Evolutionary conservation across 306 rosid species (phyloP).

Genomic region (Rosa persica): DNA sequence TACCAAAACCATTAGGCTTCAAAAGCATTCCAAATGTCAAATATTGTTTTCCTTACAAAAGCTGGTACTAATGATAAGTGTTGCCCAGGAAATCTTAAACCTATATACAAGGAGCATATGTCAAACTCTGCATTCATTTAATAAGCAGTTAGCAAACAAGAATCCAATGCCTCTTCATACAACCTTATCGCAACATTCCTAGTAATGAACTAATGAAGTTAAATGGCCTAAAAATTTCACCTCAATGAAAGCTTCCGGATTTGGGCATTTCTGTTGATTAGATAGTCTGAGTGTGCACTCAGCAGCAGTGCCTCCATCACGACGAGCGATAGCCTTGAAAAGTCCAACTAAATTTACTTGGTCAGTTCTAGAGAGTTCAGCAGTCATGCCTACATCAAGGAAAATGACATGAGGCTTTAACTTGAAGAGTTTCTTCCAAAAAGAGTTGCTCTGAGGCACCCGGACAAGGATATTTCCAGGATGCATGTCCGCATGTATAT

Average conservation of each 20-base stretch:
- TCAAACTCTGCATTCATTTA: not conserved
- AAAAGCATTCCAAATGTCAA: not conserved
- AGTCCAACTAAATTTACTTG: slow-evolving; percentile 81
- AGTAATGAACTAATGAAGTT: not conserved
- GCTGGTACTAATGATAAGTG: not conserved
- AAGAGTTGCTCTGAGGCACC: slow-evolving; percentile 59
- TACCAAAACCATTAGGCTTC: not conserved
- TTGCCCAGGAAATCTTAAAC: not conserved
- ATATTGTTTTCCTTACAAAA: not conserved
- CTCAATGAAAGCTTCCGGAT: slow-evolving; percentile 92
- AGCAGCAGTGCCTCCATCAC: slow-evolving; percentile 95
- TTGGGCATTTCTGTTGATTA: slow-evolving; percentile 90
- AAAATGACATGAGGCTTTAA: slow-evolving; percentile 96
- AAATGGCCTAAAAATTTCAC: slow-evolving; percentile 35
- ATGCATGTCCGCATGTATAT: slow-evolving; percentile 99
- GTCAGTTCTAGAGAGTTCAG: slow-evolving; percentile 90
- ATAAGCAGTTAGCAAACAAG: not conserved
- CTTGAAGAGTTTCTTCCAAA: slow-evolving; percentile 71
- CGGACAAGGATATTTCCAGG: slow-evolving; percentile 99
- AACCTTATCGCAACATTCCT: not conserved
- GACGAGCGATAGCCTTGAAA: slow-evolving; percentile 89
- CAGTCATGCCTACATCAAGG: slow-evolving; percentile 99
- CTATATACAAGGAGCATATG: not conserved
- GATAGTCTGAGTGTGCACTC: slow-evolving; percentile 77
- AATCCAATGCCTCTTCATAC: not conserved